These are phyloP conservation scores for Pterocarpus macrocarpus DNA, from an alignment of 306 rosid species.

Conservation along the genomic window DNA sequence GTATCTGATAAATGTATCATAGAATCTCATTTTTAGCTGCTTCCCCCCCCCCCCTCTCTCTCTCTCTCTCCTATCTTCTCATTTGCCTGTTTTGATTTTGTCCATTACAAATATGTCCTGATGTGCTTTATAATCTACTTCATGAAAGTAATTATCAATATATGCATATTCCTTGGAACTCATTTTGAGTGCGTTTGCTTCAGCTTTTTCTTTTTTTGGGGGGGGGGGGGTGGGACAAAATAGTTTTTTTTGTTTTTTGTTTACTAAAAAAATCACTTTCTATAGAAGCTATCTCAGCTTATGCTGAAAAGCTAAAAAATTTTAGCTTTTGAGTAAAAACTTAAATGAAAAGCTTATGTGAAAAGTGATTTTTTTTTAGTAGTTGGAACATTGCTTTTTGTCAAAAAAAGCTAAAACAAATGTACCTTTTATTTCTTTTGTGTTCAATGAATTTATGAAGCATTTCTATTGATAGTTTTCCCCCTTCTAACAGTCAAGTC, in stretches of 20 bases:
- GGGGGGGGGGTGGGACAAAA: no score
- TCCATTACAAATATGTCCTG: constrained; percentile 8
- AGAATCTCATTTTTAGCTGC: constrained; percentile 15
- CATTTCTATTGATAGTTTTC: constrained; percentile 29
- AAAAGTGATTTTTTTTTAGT: no score
- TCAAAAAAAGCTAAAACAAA: no score
- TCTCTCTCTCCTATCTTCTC: constrained; percentile 6
- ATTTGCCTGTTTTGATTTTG: constrained; percentile 1
- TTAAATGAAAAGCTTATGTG: no score
- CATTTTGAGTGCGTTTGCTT: no score
- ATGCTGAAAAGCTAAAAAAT: no score
- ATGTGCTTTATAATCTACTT: constrained; percentile 23
- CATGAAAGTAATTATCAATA: constrained; percentile 25
- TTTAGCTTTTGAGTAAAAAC: no score
- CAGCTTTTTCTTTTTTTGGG: no score
- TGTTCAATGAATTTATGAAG: constrained; percentile 35
- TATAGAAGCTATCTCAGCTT: no score
- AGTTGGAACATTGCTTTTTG: no score
- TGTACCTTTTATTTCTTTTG: neutral
- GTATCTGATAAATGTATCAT: constrained; percentile 6
- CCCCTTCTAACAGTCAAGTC: constrained; percentile 71
- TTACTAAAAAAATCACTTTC: no score
- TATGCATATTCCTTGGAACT: constrained; percentile 16
- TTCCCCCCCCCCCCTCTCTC: neutral
- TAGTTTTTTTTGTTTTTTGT: no score